Conservation (phyloP, 2,329 filamentous ascomycete species). For the Claviceps africana region DNA sequence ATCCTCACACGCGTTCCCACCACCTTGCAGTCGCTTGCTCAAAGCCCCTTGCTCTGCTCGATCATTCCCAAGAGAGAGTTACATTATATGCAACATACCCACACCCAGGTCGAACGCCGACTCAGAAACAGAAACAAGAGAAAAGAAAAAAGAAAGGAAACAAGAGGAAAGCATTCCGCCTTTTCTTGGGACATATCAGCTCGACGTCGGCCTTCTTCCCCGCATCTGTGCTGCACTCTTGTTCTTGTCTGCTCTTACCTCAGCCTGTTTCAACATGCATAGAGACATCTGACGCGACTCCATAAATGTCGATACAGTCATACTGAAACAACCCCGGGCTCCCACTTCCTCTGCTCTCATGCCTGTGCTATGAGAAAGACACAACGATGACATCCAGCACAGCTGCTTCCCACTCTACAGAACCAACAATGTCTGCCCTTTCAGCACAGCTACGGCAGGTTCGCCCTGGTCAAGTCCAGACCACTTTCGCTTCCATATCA, state of each 20-base stretch:
- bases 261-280: slow-evolving; percentile 22
- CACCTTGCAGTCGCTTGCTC: slow-evolving; percentile 1
- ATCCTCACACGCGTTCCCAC: not conserved
- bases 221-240: slow-evolving; percentile 4
- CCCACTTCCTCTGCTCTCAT: slow-evolving; percentile 11
- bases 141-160: not conserved
- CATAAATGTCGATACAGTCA: slow-evolving; percentile 26
- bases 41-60: not conserved
- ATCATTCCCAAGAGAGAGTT: not conserved
- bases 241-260: slow-evolving; percentile 8
- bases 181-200: slow-evolving; percentile 4
- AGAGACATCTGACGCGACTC: slow-evolving; percentile 16
- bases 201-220: slow-evolving; percentile 5
- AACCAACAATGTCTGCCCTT: slow-evolving; percentile 29
- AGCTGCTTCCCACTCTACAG: slow-evolving; percentile 11
- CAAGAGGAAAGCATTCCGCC: not conserved
- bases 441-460: slow-evolving; percentile 25
- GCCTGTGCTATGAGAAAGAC: slow-evolving; percentile 10
- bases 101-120: slow-evolving; percentile 3
- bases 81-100: not conserved
- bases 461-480: slow-evolving; percentile 35
- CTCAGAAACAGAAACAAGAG: not conserved
- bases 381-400: slow-evolving; percentile 13
- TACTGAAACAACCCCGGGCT: slow-evolving; percentile 11
- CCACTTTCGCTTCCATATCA: slow-evolving; percentile 22